Percentiles rank a stretch among this genome's conserved stretches.
These are phyloP conservation scores for Talaromyces ruber DNA, from an alignment of 495 filamentous ascomycete genomes.

Conservation along the genomic window DNA sequence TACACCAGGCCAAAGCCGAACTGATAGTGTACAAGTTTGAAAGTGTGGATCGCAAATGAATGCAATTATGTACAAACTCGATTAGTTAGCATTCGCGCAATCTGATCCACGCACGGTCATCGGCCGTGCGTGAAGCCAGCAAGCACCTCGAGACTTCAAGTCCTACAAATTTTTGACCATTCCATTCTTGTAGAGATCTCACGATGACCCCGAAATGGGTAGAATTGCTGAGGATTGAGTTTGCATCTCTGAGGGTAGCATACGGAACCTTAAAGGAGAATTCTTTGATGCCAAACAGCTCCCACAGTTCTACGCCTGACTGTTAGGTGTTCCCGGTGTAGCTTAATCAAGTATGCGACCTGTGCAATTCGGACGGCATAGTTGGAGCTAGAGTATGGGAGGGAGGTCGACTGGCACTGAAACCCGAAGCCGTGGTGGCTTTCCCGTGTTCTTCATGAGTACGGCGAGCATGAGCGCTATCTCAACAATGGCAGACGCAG, in stretches of 20 bases:
- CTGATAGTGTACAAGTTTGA: not conserved
- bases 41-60: not conserved
- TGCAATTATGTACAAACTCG: not conserved
- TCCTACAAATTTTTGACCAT: not conserved
- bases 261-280: not conserved
- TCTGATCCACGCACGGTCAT: slow-evolving; percentile 1
- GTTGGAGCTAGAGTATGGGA: not conserved
- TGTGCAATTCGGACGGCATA: not conserved
- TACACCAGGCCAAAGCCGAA: not conserved
- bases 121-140: not conserved
- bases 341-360: not conserved
- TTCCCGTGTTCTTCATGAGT: not conserved
- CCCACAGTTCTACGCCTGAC: not conserved
- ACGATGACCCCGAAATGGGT: not conserved
- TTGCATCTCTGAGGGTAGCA: not conserved
- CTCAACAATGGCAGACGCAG: not conserved
- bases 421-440: not conserved
- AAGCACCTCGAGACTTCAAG: not conserved
- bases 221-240: not conserved
- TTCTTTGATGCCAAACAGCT: not conserved
- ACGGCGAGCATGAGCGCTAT: not conserved
- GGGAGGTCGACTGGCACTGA: not conserved
- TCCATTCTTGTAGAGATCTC: not conserved
- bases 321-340: not conserved
- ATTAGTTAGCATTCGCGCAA: not conserved